Percentiles rank a stretch among this genome's conserved stretches.
Conservation (phyloP, 495 filamentous ascomycete species). For the Opeltia flavorubescens region DNA sequence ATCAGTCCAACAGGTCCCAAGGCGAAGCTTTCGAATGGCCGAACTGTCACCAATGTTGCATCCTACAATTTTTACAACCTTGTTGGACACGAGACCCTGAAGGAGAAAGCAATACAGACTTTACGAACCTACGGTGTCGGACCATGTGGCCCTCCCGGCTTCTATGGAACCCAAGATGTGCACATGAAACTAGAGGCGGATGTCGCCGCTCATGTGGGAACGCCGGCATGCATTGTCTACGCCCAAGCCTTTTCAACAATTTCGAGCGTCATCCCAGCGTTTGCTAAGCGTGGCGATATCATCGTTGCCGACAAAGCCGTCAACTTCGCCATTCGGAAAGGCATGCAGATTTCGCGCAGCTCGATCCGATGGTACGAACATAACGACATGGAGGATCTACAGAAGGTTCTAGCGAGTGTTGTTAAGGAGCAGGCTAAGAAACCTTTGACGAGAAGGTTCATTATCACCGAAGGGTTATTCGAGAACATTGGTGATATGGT, state of each 20-base stretch:
- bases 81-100: constrained; percentile 76
- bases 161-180: constrained; percentile 97
- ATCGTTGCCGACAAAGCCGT: constrained; percentile 95
- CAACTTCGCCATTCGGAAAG: constrained; percentile 87
- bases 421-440: constrained; percentile 77
- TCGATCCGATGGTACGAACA: constrained; percentile 90
- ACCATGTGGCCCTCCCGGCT: constrained; percentile 89
- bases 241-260: constrained; percentile 93
- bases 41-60: constrained; percentile 80
- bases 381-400: constrained; percentile 88
- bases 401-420: constrained; percentile 71
- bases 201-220: constrained; percentile 77
- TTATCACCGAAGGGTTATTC: constrained; percentile 91
- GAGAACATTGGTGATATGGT: constrained; percentile 80
- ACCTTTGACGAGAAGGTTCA: constrained; percentile 81
- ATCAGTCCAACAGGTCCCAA: constrained; percentile 76
- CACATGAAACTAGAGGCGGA: constrained; percentile 95
- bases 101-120: constrained; percentile 86
- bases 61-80: constrained; percentile 97
- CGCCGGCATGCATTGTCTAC: constrained; percentile 81
- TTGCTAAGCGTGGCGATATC: constrained; percentile 92
- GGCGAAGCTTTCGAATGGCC: constrained; percentile 75
- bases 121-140: constrained; percentile 92
- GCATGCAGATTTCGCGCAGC: constrained; percentile 83
- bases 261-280: constrained; percentile 84